These are phyloP conservation scores for Gossypium turneri DNA, from an alignment of 345 rosid species.

Conservation along the genomic window DNA sequence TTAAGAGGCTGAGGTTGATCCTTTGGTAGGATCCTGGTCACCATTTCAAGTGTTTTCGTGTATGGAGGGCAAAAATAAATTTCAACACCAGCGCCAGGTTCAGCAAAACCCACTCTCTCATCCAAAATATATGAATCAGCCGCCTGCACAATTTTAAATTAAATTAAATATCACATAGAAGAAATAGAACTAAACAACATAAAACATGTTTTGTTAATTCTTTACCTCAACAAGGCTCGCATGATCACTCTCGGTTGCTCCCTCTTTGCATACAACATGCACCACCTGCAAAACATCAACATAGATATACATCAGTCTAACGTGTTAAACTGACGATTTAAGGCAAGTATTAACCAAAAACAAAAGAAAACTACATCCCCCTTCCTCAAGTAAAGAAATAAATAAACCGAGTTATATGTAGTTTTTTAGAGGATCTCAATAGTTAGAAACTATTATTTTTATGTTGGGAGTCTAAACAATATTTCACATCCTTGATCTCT, in stretches of 20 bases:
- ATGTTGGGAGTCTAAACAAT: neutral
- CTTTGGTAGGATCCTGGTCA: slow-evolving; percentile 62
- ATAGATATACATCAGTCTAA: neutral
- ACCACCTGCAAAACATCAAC: slow-evolving; percentile 49
- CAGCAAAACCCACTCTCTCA: slow-evolving; percentile 82
- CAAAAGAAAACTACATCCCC: neutral
- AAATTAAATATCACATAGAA: neutral
- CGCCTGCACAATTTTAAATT: slow-evolving; percentile 40
- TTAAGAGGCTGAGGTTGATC: slow-evolving; percentile 58
- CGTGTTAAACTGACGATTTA: too few relatives aligned
- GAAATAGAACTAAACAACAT: neutral
- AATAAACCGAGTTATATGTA: neutral
- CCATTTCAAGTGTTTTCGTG: slow-evolving; percentile 49
- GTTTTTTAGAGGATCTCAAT: too few relatives aligned
- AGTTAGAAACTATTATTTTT: neutral
- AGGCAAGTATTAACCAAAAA: neutral
- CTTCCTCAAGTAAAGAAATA: too few relatives aligned
- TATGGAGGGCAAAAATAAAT: slow-evolving; percentile 88
- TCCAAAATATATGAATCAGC: slow-evolving; percentile 70
- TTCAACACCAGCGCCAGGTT: slow-evolving; percentile 75
- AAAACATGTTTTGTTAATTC: neutral
- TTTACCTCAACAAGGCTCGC: slow-evolving; percentile 23
- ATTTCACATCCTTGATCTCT: neutral
- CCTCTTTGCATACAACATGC: slow-evolving; percentile 64
- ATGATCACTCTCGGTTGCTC: slow-evolving; percentile 50